Conservation (phyloP, 2,329 filamentous ascomycete species). For the Pseudogymnoascus sp. region DNA sequence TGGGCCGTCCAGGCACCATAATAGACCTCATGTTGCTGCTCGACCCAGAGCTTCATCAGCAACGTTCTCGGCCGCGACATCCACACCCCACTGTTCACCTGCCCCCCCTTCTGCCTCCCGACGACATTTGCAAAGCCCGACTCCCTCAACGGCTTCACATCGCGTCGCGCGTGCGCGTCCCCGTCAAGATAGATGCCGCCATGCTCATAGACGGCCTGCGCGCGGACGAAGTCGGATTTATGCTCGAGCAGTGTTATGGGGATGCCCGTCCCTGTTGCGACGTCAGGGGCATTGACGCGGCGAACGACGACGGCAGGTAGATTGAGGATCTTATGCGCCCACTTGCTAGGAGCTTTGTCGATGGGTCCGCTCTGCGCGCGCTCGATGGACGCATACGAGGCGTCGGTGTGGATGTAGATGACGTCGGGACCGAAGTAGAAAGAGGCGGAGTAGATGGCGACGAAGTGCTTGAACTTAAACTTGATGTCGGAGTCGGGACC, state of each 20-base stretch:
- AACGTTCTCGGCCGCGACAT: conserved; percentile 9
- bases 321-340: conserved; percentile 22
- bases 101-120: conserved; percentile 18
- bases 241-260: conserved; percentile 22
- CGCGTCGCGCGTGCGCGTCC: conserved; percentile 25
- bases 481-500: conserved; percentile 14
- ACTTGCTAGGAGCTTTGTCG: conserved; percentile 15
- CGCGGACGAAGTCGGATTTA: conserved; percentile 26
- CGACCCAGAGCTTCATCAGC: conserved; percentile 18
- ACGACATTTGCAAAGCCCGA: conserved; percentile 25
- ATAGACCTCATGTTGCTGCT: conserved; percentile 20
- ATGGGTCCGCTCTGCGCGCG: conserved; percentile 11
- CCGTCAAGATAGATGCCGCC: conserved; percentile 29
- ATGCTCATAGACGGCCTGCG: conserved; percentile 20
- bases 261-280: conserved; percentile 13
- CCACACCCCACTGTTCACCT: conserved; percentile 16
- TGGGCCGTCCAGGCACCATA: conserved; percentile 22
- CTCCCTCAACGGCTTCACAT: conserved; percentile 19
- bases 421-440: conserved; percentile 19
- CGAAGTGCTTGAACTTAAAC: conserved; percentile 23
- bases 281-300: conserved; percentile 17
- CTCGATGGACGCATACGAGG: conserved; percentile 13
- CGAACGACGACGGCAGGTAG: conserved; percentile 19
- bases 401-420: conserved; percentile 28
- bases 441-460: conserved; percentile 24